Evolutionary conservation across 2,329 filamentous ascomycete genomes (phyloP).

Genomic region (Xylariaceae sp.): DNA sequence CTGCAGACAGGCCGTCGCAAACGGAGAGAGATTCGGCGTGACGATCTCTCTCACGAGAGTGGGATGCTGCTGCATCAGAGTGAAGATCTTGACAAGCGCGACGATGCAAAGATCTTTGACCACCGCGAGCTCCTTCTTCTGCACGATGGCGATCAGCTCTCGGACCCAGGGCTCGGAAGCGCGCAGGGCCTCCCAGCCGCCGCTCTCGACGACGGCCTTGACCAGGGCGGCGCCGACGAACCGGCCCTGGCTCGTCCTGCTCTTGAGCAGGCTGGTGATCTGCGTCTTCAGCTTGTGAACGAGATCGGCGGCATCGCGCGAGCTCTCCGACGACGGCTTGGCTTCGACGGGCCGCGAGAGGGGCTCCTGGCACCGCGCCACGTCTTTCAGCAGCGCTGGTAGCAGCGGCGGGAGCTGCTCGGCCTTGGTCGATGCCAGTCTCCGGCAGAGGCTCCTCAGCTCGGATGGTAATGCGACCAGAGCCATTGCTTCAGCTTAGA

Average conservation of each 20-base stretch:
- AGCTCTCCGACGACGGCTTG: slow-evolving; percentile 55
- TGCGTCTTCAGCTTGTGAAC: slow-evolving; percentile 79
- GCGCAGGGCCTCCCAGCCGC: slow-evolving; percentile 76
- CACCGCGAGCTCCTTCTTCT: slow-evolving; percentile 72
- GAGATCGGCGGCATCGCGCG: slow-evolving; percentile 61
- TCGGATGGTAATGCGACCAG: slow-evolving; percentile 46
- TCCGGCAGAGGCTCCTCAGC: slow-evolving; percentile 60
- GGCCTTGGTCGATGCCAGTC: slow-evolving; percentile 65
- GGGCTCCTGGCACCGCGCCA: slow-evolving; percentile 51
- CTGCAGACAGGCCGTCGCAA: slow-evolving; percentile 67
- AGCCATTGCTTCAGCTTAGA: slow-evolving; percentile 19
- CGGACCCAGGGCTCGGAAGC: slow-evolving; percentile 70
- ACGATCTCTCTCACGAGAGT: slow-evolving; percentile 83
- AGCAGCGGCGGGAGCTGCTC: slow-evolving; percentile 68
- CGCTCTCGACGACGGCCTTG: slow-evolving; percentile 76
- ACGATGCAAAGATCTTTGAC: slow-evolving; percentile 74
- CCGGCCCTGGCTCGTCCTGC: slow-evolving; percentile 66
- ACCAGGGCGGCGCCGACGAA: slow-evolving; percentile 73
- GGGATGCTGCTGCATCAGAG: slow-evolving; percentile 73
- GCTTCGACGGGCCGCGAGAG: slow-evolving; percentile 60
- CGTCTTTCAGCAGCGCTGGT: slow-evolving; percentile 59
- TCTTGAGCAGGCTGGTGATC: slow-evolving; percentile 70
- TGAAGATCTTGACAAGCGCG: slow-evolving; percentile 76
- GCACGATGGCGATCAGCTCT: slow-evolving; percentile 67
- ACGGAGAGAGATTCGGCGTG: slow-evolving; percentile 71